Conservation (phyloP, 768 basidiomycete species). For the Termitomyces sp. region DNA sequence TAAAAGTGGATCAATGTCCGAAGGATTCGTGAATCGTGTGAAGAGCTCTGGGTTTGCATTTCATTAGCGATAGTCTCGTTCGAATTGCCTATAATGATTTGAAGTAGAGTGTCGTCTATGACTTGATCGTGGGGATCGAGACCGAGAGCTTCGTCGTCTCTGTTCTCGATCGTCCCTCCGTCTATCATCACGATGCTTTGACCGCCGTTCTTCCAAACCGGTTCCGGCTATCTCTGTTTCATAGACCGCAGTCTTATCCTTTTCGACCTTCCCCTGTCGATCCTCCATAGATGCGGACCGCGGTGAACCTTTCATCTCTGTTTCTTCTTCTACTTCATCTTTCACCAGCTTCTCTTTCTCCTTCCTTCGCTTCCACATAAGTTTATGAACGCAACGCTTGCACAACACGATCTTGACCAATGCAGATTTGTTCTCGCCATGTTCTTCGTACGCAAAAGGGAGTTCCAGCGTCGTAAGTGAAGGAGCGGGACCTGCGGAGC, state of each 20-base stretch:
- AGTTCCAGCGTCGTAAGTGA: conserved; percentile 75
- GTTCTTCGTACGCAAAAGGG: conserved; percentile 85
- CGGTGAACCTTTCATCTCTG: neutral
- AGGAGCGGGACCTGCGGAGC: conserved; percentile 17
- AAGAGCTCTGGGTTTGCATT: neutral
- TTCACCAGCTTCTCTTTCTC: conserved; percentile 38
- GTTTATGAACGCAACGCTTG: conserved; percentile 68
- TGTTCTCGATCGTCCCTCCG: neutral
- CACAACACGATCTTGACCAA: conserved; percentile 92
- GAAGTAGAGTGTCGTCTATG: neutral
- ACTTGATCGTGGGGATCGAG: conserved; percentile 26
- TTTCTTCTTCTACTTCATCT: conserved; percentile 12
- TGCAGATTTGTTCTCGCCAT: conserved; percentile 66
- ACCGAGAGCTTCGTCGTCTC: conserved; percentile 25
- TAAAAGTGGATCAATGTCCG: neutral
- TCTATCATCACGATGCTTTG: conserved; percentile 6
- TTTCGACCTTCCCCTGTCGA: neutral
- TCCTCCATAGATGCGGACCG: neutral
- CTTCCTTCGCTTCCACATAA: conserved; percentile 79
- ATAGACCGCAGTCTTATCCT: neutral
- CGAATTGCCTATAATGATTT: neutral
- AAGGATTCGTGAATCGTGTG: neutral
- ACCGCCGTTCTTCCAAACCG: conserved; percentile 19
- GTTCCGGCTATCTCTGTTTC: neutral
- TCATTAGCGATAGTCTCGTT: conserved; percentile 5